These are phyloP conservation scores for Pleurotus platypus DNA, from an alignment of 768 basidiomycete species.

Conservation along the genomic window DNA sequence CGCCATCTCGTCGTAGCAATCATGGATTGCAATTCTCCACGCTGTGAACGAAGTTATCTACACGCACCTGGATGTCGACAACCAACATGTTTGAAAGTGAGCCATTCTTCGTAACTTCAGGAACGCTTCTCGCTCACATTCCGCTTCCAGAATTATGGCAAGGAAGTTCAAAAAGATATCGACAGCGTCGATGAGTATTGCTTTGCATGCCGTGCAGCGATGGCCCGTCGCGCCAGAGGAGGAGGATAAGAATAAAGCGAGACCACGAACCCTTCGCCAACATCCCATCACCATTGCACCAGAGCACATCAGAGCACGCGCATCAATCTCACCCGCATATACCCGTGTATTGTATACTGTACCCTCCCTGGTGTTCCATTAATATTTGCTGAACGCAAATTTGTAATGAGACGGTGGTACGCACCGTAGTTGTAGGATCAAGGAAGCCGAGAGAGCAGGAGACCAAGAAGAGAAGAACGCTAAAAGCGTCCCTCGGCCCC, in stretches of 20 bases:
- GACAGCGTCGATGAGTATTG: conserved; percentile 73
- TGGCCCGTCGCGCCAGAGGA: conserved; percentile 20
- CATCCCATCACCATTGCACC: neutral
- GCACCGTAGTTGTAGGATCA: neutral
- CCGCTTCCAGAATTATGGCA: conserved; percentile 53
- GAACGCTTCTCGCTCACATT: neutral
- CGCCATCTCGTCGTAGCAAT: conserved; percentile 71
- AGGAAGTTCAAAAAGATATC: conserved; percentile 64
- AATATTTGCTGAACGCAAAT: neutral
- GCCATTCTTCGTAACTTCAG: conserved; percentile 17
- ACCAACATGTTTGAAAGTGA: conserved; percentile 53
- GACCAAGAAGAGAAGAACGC: neutral
- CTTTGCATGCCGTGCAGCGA: conserved; percentile 63
- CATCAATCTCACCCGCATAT: neutral
- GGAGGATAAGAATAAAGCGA: conserved; percentile 4
- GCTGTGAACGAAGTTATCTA: conserved; percentile 60
- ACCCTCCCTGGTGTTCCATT: no score
- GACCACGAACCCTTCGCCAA: neutral
- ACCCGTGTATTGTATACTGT: conserved; percentile 4
- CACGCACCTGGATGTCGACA: conserved; percentile 57
- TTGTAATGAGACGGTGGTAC: neutral
- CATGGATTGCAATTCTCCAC: conserved; percentile 63
- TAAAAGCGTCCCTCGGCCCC: neutral
- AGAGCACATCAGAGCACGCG: neutral
- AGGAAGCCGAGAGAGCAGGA: neutral